Evolutionary conservation across 177 flowering plant species (phyloP), one percentile per base, ranked within the genome.

Genomic region (Vitis hybrid): DNA sequence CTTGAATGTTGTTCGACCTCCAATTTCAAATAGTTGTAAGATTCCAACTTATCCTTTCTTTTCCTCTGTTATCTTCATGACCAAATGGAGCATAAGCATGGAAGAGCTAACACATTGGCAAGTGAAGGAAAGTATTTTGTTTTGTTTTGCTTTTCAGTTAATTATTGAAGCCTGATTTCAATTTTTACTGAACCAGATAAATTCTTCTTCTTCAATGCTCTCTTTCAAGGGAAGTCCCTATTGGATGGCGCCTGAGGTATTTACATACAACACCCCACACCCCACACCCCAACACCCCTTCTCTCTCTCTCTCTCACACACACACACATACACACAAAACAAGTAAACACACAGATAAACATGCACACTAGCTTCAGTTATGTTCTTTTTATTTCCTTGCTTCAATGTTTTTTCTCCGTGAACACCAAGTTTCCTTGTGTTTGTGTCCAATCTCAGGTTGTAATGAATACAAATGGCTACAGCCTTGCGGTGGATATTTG

Each of bases 201-300:
- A 85, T 5, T 57, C 85, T 29, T 79, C 75, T 70, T 64, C 88
- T 51, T 86, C 94, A n/a, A 82, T 93, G 87, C 87, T 95, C 50
- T 95, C 99, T 72, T 95, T 93, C 82, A 95, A 91, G 75, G 99
- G 98, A 75, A 95, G 98, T 77, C 98, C 98, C 55, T 93, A 91
- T 68, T 95, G 99, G 99, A 95, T 95, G 98, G 98, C 99, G 51
- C 99, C 99, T 49, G 99, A 95, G 97, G 99, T 95, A 72, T 51
- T 49, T 63, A 67, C 26, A 19, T 26, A 26, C 29, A 26, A 3
- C 29, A 26, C 29, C 29, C 29, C 29, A 18, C 18, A 18, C 18
- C 18, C 18, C 18, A 26, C 29, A 26, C 29, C 29, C 29, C 29
- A 26, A 26, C 29, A 26, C 33, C 22, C 31, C 14, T 21, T 59